Percentiles rank a stretch among this genome's conserved stretches.
Evolutionary conservation across 345 rosid species (phyloP).

Genomic region (Salix arbutifolia): DNA sequence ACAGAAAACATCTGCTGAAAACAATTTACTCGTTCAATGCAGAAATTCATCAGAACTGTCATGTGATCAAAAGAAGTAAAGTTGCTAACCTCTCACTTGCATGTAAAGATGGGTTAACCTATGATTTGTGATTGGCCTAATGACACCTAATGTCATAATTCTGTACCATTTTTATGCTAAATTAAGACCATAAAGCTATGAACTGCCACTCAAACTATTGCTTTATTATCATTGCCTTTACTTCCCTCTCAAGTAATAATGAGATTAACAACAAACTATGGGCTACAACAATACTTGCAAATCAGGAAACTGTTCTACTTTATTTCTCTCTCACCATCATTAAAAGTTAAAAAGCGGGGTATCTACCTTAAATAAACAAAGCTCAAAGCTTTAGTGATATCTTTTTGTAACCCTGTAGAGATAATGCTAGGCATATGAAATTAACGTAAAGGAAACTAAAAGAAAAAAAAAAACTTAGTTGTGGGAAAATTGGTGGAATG

Average conservation of each 20-base stretch:
- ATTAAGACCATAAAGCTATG: not conserved
- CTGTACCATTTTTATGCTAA: conserved; percentile 13
- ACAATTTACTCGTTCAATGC: not conserved
- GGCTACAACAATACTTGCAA: conserved; percentile 11
- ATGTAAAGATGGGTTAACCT: not conserved
- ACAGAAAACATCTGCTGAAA: conserved; percentile 51
- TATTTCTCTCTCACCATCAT: conserved; percentile 16
- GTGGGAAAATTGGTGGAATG: not conserved
- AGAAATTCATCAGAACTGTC: not conserved
- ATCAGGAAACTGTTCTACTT: not conserved
- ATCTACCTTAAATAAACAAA: not conserved
- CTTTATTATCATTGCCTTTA: conserved; percentile 19
- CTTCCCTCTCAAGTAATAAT: conserved; percentile 31
- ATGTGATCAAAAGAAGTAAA: not conserved
- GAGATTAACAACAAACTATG: conserved; percentile 21
- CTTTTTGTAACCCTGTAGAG: conserved; percentile 8
- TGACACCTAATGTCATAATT: not conserved
- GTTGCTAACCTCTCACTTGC: not conserved
- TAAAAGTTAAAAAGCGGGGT: conserved; percentile 10
- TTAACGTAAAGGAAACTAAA: conserved; percentile 17
- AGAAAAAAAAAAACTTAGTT: not conserved
- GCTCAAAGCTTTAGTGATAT: conserved; percentile 7
- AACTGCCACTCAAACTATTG: not conserved
- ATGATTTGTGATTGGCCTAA: not conserved
- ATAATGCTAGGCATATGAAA: not conserved